Conservation (phyloP, 73 alveolate species). For the Paraurostyla sp. region DNA sequence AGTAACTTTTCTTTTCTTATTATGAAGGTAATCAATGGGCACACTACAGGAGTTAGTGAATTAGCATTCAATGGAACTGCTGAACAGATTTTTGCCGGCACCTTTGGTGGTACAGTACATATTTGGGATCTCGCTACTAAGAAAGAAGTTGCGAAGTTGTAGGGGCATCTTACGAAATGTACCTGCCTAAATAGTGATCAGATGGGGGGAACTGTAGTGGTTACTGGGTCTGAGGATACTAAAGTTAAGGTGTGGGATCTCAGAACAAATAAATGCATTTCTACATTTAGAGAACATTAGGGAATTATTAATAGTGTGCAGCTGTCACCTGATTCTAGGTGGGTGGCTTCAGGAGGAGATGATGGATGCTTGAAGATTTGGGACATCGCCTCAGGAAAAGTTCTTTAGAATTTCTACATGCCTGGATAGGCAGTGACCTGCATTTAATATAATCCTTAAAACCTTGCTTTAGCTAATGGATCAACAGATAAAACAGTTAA, state of each 20-base stretch:
- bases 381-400: conserved; percentile 76
- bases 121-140: conserved; percentile 76
- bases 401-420: conserved; percentile 19
- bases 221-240: conserved; percentile 78
- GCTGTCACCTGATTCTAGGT: conserved; percentile 86
- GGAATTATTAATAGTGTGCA: conserved; percentile 77
- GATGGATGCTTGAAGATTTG: conserved; percentile 84
- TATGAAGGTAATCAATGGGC: conserved; percentile 56
- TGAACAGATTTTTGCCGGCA: conserved; percentile 74
- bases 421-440: conserved; percentile 64
- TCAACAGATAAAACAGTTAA: conserved; percentile 74
- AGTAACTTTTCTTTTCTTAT: not conserved
- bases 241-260: conserved; percentile 84
- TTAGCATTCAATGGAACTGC: conserved; percentile 61
- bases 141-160: conserved; percentile 41
- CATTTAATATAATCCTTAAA: conserved; percentile 75
- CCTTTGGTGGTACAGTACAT: conserved; percentile 80
- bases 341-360: conserved; percentile 86
- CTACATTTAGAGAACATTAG: conserved; percentile 79
- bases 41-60: conserved; percentile 72
- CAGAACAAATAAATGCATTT: conserved; percentile 68
- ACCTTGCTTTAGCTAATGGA: conserved; percentile 76
- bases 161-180: conserved; percentile 76
- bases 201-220: conserved; percentile 55
- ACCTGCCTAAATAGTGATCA: conserved; percentile 67